Conservation (phyloP, 208 protist species). For the Tritrichomonas foetus region DNA sequence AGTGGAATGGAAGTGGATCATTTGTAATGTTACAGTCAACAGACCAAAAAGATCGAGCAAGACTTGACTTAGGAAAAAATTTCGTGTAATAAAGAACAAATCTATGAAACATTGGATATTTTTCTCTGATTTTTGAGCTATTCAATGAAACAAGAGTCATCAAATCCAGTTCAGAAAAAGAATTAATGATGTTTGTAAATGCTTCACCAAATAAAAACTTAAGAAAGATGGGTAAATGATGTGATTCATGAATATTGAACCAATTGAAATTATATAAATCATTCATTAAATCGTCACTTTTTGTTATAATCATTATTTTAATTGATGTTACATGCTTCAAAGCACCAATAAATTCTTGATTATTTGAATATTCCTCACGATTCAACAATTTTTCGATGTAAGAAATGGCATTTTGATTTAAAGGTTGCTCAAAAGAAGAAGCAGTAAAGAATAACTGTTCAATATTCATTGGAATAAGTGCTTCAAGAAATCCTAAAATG, state of each 20-base stretch:
- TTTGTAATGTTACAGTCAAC: neutral
- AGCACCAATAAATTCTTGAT: no score
- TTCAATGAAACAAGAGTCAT: neutral
- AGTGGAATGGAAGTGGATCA: neutral
- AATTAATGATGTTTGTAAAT: neutral
- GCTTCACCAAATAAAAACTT: neutral
- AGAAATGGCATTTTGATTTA: no score
- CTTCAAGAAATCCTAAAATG: no score
- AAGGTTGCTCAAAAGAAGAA: no score
- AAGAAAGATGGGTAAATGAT: neutral
- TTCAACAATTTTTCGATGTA: no score
- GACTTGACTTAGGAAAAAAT: neutral
- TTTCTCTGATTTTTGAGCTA: neutral
- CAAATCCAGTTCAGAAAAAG: neutral
- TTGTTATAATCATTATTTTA: no score
- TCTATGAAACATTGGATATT: neutral
- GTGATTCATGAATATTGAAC: neutral
- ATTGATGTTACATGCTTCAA: no score
- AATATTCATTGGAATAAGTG: no score
- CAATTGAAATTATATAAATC: neutral
- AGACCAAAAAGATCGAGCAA: neutral
- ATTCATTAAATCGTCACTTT: neutral
- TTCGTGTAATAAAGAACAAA: neutral
- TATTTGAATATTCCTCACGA: no score
- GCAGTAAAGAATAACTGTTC: no score